These are phyloP conservation scores for Aspergillus texensis DNA, from an alignment of 2,329 filamentous ascomycete species.

Conservation along the genomic window DNA sequence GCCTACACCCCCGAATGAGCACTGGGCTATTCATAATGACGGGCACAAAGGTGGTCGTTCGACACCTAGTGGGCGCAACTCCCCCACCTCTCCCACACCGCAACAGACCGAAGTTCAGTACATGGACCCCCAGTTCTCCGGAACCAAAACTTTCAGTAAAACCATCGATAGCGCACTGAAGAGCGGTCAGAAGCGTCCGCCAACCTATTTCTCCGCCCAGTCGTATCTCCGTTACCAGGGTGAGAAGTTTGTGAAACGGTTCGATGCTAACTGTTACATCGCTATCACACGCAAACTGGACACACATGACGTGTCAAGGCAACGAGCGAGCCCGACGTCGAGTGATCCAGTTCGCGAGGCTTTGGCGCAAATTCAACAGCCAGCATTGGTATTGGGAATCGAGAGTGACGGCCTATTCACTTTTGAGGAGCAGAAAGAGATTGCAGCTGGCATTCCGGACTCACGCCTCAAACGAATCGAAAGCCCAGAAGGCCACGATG, in stretches of 20 bases:
- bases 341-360: constrained; percentile 67
- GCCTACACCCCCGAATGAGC: constrained; percentile 66
- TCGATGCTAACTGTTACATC: constrained; percentile 98
- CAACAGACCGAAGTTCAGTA: constrained; percentile 40
- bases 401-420: constrained; percentile 96
- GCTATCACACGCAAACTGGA: constrained; percentile 97
- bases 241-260: constrained; percentile 93
- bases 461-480: constrained; percentile 83
- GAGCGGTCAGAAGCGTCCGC: constrained; percentile 48
- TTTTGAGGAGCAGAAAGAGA: constrained; percentile 92
- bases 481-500: constrained; percentile 92
- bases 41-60: constrained; percentile 66
- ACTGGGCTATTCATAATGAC: constrained; percentile 82
- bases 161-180: constrained; percentile 24
- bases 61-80: constrained; percentile 38
- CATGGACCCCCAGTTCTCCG: constrained; percentile 71
- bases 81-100: constrained; percentile 31
- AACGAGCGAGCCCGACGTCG: constrained; percentile 56
- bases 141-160: constrained; percentile 58
- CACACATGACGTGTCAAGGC: constrained; percentile 89
- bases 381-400: constrained; percentile 87
- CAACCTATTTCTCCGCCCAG: constrained; percentile 97
- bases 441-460: constrained; percentile 79
- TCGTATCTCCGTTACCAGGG: constrained; percentile 97
- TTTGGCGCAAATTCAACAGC: constrained; percentile 80